These are phyloP conservation scores for Lachancea mirantina DNA, from an alignment of 805 yeast species.

Conservation along the genomic window DNA sequence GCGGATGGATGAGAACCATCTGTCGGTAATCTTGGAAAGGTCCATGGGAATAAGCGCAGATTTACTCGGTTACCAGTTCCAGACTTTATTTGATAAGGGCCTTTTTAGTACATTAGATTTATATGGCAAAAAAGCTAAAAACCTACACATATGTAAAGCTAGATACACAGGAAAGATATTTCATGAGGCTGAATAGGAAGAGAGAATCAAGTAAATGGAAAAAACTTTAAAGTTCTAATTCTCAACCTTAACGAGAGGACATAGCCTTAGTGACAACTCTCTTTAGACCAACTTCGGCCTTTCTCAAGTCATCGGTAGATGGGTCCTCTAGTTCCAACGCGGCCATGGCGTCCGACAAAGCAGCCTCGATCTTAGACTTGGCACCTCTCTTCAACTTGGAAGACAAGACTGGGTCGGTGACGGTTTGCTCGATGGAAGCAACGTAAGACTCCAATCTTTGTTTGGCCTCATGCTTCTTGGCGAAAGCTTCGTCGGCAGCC, in stretches of 20 bases:
- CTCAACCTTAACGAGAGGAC: constrained; percentile 77
- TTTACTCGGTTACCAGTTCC: no score
- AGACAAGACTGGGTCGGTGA: constrained; percentile 97
- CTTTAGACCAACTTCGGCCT: constrained; percentile 98
- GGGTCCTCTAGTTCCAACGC: constrained; percentile 96
- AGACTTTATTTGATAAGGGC: constrained; percentile 2
- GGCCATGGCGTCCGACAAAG: constrained; percentile 96
- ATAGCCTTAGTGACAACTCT: constrained; percentile 99
- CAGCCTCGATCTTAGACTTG: constrained; percentile 95
- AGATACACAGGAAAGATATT: constrained; percentile 10
- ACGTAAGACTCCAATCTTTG: constrained; percentile 99
- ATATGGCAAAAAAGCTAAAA: constrained; percentile 10
- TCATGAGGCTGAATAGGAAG: constrained; percentile 5
- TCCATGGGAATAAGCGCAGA: no score
- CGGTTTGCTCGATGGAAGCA: constrained; percentile 87
- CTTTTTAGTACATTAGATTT: constrained; percentile 10
- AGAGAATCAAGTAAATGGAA: constrained; percentile 1
- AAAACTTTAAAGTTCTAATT: constrained; percentile 3
- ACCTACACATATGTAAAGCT: constrained; percentile 11
- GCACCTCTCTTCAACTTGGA: constrained; percentile 96
- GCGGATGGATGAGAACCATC: no score
- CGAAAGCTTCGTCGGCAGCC: constrained; percentile 97
- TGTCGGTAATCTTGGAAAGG: no score
- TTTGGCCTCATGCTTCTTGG: constrained; percentile 98
- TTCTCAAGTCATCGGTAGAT: constrained; percentile 94